Percentiles rank a stretch among this genome's conserved stretches.
These are phyloP conservation scores for Neolecta irregularis DNA, from an alignment of 1,139 yeast genomes.

Conservation along the genomic window DNA sequence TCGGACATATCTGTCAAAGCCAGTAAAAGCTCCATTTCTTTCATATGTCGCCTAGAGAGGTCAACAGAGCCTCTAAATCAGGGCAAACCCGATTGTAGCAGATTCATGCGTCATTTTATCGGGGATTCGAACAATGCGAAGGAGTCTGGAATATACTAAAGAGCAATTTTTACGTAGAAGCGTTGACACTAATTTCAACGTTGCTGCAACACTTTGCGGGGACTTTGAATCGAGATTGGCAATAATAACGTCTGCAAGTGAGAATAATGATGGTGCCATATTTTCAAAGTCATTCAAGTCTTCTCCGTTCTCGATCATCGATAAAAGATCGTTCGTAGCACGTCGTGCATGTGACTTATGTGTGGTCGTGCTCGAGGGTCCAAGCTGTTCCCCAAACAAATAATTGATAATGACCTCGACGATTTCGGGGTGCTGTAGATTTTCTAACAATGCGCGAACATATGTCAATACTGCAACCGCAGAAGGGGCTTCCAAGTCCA, in stretches of 20 bases:
- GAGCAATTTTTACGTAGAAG: constrained; percentile 20
- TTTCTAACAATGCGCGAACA: constrained; percentile 18
- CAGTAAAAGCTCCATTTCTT: too few relatives aligned
- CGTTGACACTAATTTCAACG: constrained; percentile 19
- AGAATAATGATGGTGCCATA: constrained; percentile 14
- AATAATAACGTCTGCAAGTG: constrained; percentile 17
- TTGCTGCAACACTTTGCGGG: constrained; percentile 15
- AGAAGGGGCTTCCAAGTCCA: constrained; percentile 15
- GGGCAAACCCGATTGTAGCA: too few relatives aligned
- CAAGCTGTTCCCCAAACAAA: constrained; percentile 16
- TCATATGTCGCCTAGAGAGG: too few relatives aligned
- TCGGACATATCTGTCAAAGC: too few relatives aligned
- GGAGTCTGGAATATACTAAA: constrained; percentile 16
- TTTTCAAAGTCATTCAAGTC: too few relatives aligned
- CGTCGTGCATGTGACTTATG: background rate
- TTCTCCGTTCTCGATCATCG: constrained; percentile 9
- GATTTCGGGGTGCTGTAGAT: constrained; percentile 19
- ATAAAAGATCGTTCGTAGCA: constrained; percentile 9
- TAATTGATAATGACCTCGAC: constrained; percentile 19
- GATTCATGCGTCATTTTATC: too few relatives aligned
- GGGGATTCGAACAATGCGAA: too few relatives aligned
- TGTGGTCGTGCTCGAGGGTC: constrained; percentile 2
- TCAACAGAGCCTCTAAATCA: too few relatives aligned
- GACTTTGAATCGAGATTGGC: constrained; percentile 16
- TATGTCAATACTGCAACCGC: constrained; percentile 16